These are phyloP conservation scores for Phytopythium ostracodes DNA, from an alignment of 352 stramenopile species.

Conservation along the genomic window DNA sequence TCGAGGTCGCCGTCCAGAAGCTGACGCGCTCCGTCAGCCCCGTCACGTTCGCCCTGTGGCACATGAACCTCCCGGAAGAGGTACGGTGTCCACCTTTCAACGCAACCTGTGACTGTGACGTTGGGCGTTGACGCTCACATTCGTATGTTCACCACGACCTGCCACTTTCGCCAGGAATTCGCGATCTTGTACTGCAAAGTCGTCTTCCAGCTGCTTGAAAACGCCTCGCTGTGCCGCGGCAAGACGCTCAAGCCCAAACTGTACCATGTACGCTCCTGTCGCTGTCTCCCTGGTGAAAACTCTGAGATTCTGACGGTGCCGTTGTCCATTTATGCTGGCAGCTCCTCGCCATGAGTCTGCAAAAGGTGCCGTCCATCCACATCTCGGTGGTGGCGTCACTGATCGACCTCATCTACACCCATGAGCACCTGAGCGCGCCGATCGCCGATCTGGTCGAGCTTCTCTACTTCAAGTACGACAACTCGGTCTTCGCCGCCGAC, in stretches of 20 bases:
- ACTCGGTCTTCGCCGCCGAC: slow-evolving; percentile 57
- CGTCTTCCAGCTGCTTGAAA: slow-evolving; percentile 64
- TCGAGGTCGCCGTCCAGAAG: slow-evolving; percentile 51
- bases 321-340: slow-evolving; percentile 13
- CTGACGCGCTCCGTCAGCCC: slow-evolving; percentile 61
- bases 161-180: slow-evolving; percentile 46
- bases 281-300: neutral
- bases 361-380: slow-evolving; percentile 60
- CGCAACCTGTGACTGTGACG: too few species aligned
- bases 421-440: slow-evolving; percentile 58
- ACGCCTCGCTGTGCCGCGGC: slow-evolving; percentile 51
- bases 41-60: slow-evolving; percentile 66
- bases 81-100: too few species aligned
- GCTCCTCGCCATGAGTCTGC: slow-evolving; percentile 55
- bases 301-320: neutral
- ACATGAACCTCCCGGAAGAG: slow-evolving; percentile 78
- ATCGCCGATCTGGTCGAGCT: slow-evolving; percentile 63
- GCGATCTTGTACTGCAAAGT: slow-evolving; percentile 69
- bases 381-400: slow-evolving; percentile 67
- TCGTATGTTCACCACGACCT: neutral
- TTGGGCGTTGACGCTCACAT: too few species aligned
- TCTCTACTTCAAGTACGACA: slow-evolving; percentile 57
- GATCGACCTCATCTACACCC: slow-evolving; percentile 69
- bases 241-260: slow-evolving; percentile 62
- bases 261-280: slow-evolving; percentile 40